Evolutionary conservation across 768 basidiomycete genomes (phyloP).

Genomic region (Dendrothele bispora): DNA sequence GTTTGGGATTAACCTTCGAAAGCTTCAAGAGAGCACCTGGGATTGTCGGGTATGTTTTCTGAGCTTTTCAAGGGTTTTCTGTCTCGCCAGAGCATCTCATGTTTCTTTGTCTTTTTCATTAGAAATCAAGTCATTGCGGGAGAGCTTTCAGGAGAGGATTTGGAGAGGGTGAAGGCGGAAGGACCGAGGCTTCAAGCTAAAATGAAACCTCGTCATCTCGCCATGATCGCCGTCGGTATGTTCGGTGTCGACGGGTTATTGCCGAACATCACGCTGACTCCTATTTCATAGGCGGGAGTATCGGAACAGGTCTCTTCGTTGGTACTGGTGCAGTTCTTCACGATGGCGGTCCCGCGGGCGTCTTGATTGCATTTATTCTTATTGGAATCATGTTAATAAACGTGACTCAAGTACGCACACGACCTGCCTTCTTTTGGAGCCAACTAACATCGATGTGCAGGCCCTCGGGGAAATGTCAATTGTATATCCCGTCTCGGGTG

Average conservation of each 20-base stretch:
- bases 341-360: conserved; percentile 39
- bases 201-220: conserved; percentile 46
- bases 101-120: not conserved
- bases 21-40: conserved; percentile 48
- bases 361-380: conserved; percentile 43
- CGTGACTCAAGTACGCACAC: conserved; percentile 37
- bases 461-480: conserved; percentile 51
- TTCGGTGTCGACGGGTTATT: too few species aligned
- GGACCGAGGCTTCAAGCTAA: conserved; percentile 46
- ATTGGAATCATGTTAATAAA: conserved; percentile 48
- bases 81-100: not conserved
- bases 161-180: conserved; percentile 35
- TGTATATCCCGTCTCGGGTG: conserved; percentile 46
- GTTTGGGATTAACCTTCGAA: conserved; percentile 38
- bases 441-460: conserved; percentile 16
- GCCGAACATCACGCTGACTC: too few species aligned
- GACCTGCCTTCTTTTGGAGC: not conserved
- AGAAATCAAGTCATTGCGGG: conserved; percentile 41
- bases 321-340: conserved; percentile 41
- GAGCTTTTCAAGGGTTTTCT: not conserved
- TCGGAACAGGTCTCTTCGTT: conserved; percentile 48
- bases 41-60: conserved; percentile 36
- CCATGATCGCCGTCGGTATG: conserved; percentile 49
- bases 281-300: too few species aligned
- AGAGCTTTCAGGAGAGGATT: conserved; percentile 29